phyloP scores from a whole-genome alignment of 306 rosid genomes.

The Prunus padus region DNA sequence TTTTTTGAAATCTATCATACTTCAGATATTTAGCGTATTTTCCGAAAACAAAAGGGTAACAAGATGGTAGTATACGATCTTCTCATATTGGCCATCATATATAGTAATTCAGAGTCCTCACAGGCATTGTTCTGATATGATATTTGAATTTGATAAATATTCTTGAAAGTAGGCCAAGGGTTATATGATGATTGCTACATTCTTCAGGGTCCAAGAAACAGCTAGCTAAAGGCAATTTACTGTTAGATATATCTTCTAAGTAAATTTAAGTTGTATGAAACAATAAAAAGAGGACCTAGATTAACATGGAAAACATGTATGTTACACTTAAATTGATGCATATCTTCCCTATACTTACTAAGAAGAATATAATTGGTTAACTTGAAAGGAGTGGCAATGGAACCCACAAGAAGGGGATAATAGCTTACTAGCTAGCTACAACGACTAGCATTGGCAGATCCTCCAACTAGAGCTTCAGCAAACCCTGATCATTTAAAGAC shows the following conservation, averaged over 20 bases:
- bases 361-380: conserved; percentile 26
- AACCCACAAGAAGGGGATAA: conserved; percentile 22
- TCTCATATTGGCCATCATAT: neutral
- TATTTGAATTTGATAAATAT: neutral
- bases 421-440: conserved; percentile 30
- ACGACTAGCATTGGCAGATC: conserved; percentile 31
- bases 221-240: conserved; percentile 10
- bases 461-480: conserved; percentile 16
- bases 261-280: conserved; percentile 38
- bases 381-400: conserved; percentile 29
- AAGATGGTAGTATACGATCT: neutral
- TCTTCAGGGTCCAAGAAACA: conserved; percentile 8
- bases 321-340: conserved; percentile 52
- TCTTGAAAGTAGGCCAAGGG: neutral
- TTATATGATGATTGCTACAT: neutral
- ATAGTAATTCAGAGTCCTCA: neutral
- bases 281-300: conserved; percentile 30
- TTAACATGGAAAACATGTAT: conserved; percentile 43
- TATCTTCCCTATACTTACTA: conserved; percentile 31
- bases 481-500: conserved; percentile 33
- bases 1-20: neutral
- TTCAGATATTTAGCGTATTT: neutral
- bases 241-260: conserved; percentile 10
- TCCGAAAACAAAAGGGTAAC: too few species aligned
- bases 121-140: neutral